Conservation (phyloP, 495 filamentous ascomycete genomes). For the Podospora appendiculata region DNA sequence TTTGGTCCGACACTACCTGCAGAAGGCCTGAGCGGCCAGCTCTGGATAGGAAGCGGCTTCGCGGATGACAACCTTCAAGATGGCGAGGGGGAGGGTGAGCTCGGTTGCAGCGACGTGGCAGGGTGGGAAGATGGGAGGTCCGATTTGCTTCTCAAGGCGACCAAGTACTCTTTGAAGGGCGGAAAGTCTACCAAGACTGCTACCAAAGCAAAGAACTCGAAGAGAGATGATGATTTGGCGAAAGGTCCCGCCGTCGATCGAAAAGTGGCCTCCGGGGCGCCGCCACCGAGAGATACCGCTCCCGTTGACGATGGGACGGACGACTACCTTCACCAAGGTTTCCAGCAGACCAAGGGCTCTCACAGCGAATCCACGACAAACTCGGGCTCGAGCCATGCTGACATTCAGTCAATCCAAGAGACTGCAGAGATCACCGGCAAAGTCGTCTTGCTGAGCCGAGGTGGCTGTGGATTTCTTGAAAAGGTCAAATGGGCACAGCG, state of each 20-base stretch:
- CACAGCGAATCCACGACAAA: slow-evolving; percentile 21
- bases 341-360: slow-evolving; percentile 31
- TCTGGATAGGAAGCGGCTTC: slow-evolving; percentile 90
- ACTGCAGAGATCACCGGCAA: slow-evolving; percentile 91
- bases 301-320: slow-evolving; percentile 75
- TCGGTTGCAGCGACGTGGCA: slow-evolving; percentile 97
- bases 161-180: slow-evolving; percentile 11
- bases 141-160: slow-evolving; percentile 17
- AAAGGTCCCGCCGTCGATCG: slow-evolving; percentile 20
- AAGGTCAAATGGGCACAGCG: slow-evolving; percentile 96
- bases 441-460: slow-evolving; percentile 80
- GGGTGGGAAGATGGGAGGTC: slow-evolving; percentile 60
- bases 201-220: slow-evolving; percentile 6
- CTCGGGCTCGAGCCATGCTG: slow-evolving; percentile 59
- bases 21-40: slow-evolving; percentile 70
- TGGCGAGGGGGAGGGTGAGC: slow-evolving; percentile 68
- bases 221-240: slow-evolving; percentile 5
- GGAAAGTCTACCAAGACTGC: slow-evolving; percentile 9
- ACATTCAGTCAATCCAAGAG: slow-evolving; percentile 93
- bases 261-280: slow-evolving; percentile 11
- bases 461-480: slow-evolving; percentile 93
- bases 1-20: slow-evolving; percentile 77
- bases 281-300: slow-evolving; percentile 11
- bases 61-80: slow-evolving; percentile 59
- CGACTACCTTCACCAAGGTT: slow-evolving; percentile 73